Percentiles rank a stretch among this genome's conserved stretches.
phyloP scores from a whole-genome alignment of 2,329 filamentous ascomycete species.

The Zopfia rhizophila region DNA sequence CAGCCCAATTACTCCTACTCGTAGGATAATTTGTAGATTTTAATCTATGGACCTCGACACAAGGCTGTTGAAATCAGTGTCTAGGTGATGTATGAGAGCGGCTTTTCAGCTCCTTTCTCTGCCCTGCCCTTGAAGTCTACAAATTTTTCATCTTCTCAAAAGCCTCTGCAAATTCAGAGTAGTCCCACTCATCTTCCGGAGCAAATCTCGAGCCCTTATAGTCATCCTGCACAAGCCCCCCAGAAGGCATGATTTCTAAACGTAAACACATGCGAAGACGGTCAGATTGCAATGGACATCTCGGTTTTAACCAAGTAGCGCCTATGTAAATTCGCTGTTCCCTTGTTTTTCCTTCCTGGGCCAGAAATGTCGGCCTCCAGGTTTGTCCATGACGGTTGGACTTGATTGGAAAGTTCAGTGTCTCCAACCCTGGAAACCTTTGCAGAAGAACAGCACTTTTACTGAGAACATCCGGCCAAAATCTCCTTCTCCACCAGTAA shows the following conservation, averaged over 20 bases:
- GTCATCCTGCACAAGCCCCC: constrained; percentile 23
- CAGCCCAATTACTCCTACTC: too few species aligned
- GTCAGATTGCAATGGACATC: constrained; percentile 33
- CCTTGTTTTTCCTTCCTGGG: constrained; percentile 33
- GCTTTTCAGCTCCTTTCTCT: too few species aligned
- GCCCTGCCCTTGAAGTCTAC: too few species aligned
- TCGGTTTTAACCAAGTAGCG: constrained; percentile 36
- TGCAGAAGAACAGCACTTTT: constrained; percentile 27
- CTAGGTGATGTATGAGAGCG: too few species aligned
- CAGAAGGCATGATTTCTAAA: constrained; percentile 34
- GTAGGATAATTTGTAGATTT: too few species aligned
- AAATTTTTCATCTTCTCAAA: constrained; percentile 26
- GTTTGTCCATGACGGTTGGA: constrained; percentile 20
- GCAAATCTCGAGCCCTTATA: constrained; percentile 34
- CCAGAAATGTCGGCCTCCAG: constrained; percentile 41
- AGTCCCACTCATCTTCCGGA: constrained; percentile 39
- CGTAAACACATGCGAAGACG: constrained; percentile 34
- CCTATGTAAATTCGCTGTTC: constrained; percentile 38
- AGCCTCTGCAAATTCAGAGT: constrained; percentile 35
- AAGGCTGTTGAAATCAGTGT: too few species aligned
- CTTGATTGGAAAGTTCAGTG: constrained; percentile 36
- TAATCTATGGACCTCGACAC: too few species aligned
- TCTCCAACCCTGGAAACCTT: constrained; percentile 37
- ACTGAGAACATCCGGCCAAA: constrained; percentile 40
- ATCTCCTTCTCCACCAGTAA: constrained; percentile 39